Evolutionary conservation across 169 alveolate species (phyloP), one percentile per base, ranked within the genome.

Genomic region (Miamiensis avidus): DNA sequence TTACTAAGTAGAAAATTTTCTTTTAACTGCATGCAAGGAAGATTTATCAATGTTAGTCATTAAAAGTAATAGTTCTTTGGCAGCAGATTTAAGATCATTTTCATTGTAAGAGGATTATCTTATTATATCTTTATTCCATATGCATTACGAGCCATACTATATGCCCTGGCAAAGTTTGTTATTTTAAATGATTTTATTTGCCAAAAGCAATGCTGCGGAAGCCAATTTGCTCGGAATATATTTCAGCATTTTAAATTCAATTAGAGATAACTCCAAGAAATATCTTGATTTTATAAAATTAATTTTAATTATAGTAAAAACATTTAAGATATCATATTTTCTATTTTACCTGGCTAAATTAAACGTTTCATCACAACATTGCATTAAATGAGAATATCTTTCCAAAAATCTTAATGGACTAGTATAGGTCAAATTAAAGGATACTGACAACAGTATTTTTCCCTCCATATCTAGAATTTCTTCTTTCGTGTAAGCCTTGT

Each of bases 401-500:
- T 73, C 84, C 91, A 95, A 83, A 75, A 91, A 94, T n/a, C 91
- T 69, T 16, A 81, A 86, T 26, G 93, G 83, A 0, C 94, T 86
- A 1, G 93, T 79, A 16, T 82, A 75, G n/a, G 91, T 85, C 29
- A 92, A 65, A 64, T 93, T 86, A 78, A 94, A 96, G 65, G 93
- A 81, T 11, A 94, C 75, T 0, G 83, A 77, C 32, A 83, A 27
- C 0, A 94, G 90, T 76, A 96, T 96, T 65, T 87, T 81, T n/a
- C 91, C 85, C 76, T 96, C 98, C 96, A 90, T 90, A 77, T 32
- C 91, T 31, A 92, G 79, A 26, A 94, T 83, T 34, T 94, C 92
- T 30, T 91, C 34, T 73, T 88, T 94, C 28, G 88, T 82, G 85
- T 89, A 94, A 27, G 96, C 95, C 28, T 91, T 85, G 81, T 94